Percentiles rank a stretch among this genome's conserved stretches.
phyloP scores from a whole-genome alignment of 1,284 basidiomycete species.

The Ceratobasidium sp. region DNA sequence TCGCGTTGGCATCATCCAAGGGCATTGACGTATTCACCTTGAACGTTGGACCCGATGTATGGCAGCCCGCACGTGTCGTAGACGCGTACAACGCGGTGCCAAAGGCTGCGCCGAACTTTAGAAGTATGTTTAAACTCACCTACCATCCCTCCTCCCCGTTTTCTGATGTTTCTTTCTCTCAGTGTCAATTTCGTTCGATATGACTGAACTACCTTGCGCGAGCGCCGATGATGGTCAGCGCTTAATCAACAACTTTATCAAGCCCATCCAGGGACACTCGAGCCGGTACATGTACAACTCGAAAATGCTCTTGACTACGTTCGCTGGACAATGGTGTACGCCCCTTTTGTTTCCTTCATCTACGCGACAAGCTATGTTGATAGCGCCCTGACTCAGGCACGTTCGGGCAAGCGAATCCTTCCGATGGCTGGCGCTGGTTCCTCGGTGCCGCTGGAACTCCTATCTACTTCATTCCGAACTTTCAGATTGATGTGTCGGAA shows the following conservation, averaged over 20 bases:
- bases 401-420: constrained; percentile 26
- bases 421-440: constrained; percentile 37
- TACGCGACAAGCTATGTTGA: not conserved
- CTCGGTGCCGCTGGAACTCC: constrained; percentile 23
- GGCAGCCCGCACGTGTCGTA: constrained; percentile 56
- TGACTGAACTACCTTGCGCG: constrained; percentile 51
- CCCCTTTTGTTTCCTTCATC: constrained; percentile 52
- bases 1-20: constrained; percentile 58
- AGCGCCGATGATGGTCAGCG: constrained; percentile 54
- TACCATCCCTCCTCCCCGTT: constrained; percentile 53
- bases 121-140: constrained; percentile 55
- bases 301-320: constrained; percentile 61
- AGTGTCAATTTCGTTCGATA: constrained; percentile 43
- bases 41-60: constrained; percentile 59
- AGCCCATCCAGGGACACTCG: constrained; percentile 53
- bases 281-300: constrained; percentile 58
- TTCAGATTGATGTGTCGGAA: constrained; percentile 56
- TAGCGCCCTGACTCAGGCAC: constrained; percentile 7
- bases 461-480: constrained; percentile 57
- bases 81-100: constrained; percentile 59
- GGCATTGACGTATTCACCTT: constrained; percentile 62
- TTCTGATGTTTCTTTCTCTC: constrained; percentile 47
- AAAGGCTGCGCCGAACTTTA: constrained; percentile 56
- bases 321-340: constrained; percentile 60
- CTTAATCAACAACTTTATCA: constrained; percentile 55